These are phyloP conservation scores for Penicillium hordei DNA, from an alignment of 2,329 filamentous ascomycete species.

Conservation along the genomic window DNA sequence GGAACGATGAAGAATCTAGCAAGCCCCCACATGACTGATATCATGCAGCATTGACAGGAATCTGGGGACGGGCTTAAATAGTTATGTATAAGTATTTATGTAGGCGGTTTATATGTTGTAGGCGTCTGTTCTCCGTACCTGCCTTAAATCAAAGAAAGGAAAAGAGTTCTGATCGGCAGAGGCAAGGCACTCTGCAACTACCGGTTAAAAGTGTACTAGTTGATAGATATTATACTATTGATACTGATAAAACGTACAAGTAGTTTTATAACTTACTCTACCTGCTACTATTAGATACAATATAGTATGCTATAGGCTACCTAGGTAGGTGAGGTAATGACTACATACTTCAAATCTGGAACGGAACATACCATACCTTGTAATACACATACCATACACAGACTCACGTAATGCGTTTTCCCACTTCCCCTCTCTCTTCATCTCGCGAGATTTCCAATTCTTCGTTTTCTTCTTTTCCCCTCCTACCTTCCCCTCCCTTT, in stretches of 20 bases:
- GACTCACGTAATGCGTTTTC: slow-evolving; percentile 13
- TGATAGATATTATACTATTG: neutral
- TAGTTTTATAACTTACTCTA: neutral
- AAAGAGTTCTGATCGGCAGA: neutral
- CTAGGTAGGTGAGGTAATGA: neutral
- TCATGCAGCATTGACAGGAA: slow-evolving; percentile 13
- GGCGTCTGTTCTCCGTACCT: neutral
- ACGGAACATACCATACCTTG: slow-evolving; percentile 7
- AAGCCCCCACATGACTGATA: slow-evolving; percentile 17
- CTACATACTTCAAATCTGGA: neutral
- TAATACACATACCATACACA: slow-evolving; percentile 10
- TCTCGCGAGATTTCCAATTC: slow-evolving; percentile 24
- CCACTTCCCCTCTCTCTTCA: slow-evolving; percentile 22
- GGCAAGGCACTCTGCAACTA: slow-evolving; percentile 4
- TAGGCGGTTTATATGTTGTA: neutral
- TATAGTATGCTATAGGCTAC: too few relatives aligned
- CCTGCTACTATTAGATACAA: neutral
- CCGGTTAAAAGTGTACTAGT: neutral
- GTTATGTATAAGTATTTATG: neutral
- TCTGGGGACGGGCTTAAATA: slow-evolving; percentile 1
- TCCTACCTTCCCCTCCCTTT: slow-evolving; percentile 23
- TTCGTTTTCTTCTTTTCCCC: slow-evolving; percentile 26
- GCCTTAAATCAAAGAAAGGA: neutral
- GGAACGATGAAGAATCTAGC: slow-evolving; percentile 12
- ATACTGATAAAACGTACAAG: neutral